These are phyloP conservation scores for Ceratocystis cacaofunesta DNA, from an alignment of 2,329 filamentous ascomycete genomes.

Conservation along the genomic window DNA sequence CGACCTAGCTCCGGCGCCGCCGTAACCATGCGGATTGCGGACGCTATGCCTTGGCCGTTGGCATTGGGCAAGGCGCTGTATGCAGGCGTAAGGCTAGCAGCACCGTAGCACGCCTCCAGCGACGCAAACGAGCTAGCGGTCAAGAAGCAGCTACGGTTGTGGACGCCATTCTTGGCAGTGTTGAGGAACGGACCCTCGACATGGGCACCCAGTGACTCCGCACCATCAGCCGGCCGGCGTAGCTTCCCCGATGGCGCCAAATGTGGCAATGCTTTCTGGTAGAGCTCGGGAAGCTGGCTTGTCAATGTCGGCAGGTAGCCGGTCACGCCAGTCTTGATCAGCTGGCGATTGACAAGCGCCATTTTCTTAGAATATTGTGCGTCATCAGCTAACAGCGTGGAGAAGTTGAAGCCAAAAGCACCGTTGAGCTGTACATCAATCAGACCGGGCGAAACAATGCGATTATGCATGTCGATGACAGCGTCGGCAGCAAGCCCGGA, in stretches of 20 bases:
- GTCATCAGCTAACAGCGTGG: constrained; percentile 50
- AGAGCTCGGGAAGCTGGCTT: constrained; percentile 66
- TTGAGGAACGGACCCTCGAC: constrained; percentile 82
- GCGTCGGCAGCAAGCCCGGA: constrained; percentile 54
- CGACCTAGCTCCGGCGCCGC: constrained; percentile 66
- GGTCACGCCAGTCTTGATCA: constrained; percentile 71
- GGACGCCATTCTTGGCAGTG: constrained; percentile 72
- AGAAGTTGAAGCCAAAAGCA: constrained; percentile 87
- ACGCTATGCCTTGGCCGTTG: constrained; percentile 22
- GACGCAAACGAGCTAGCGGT: constrained; percentile 49
- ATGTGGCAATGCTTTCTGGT: constrained; percentile 63
- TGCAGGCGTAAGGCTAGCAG: constrained; percentile 42
- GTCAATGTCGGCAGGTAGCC: constrained; percentile 77
- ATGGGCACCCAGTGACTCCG: constrained; percentile 79
- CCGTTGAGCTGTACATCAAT: constrained; percentile 90
- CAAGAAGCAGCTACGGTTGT: constrained; percentile 58
- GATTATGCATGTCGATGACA: constrained; percentile 64
- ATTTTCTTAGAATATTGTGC: constrained; percentile 59
- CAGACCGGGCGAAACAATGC: constrained; percentile 71
- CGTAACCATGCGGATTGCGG: constrained; percentile 63
- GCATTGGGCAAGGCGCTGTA: constrained; percentile 18
- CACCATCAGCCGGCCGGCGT: constrained; percentile 50
- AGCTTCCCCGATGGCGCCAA: constrained; percentile 54
- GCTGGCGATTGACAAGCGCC: constrained; percentile 50
- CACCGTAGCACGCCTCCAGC: constrained; percentile 57